Base-by-base conservation (phyloP, 2,329 filamentous ascomycete species). In the Colletotrichum limetticola region DNA sequence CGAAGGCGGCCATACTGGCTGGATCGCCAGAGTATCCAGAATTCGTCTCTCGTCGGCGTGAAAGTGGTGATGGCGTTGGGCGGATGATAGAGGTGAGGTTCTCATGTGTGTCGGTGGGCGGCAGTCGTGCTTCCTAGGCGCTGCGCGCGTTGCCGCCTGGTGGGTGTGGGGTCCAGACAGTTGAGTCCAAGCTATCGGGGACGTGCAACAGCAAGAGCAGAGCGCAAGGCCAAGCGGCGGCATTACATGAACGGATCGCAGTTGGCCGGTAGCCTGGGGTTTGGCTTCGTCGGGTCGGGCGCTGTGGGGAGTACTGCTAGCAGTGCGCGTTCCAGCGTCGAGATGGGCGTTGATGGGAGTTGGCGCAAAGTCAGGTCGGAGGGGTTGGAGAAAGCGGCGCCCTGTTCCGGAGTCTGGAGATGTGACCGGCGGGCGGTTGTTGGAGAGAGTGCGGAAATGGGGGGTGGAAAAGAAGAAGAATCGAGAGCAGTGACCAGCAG, bases 1-100 rank as follows among this genome's bases (percentile, higher is more conserved):
- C 97, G 84, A 94, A 94, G 82, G 94, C 93, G 84, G 92, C 90
- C 87, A 92, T 91, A 35, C 68, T 74, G 68, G 72, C 72, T 49
- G 58, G 55, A 49, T 72, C 52, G 73, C 73, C 73, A 66, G 61
- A 22, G 52, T 26, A 53, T 35, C 26, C 46, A 64, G 3, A 35
- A 24, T 19, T 7, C n/a, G 66, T 66, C 61, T 70, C 68, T 74
- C 53, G 56, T 66, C 53, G 66, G 65, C 11, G 60, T 53, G 58
- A n/a, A 22, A 56, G 53, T 56, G 61, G 57, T 56, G 52, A 58
- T 28, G 37, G 52, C 16, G 57, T 57, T 71, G 14, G 42, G 37
- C 61, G 55, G 57, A 56, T 62, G 61, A 67, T 52, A 59, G 56
- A 58, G 66, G 49, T 74, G 66, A 73, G 70, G 73, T 72, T 74